Evolutionary conservation across 768 basidiomycete species (phyloP), one percentile per base, ranked within the genome.

Genomic region (Rhodosporidiobolus odoratus): DNA sequence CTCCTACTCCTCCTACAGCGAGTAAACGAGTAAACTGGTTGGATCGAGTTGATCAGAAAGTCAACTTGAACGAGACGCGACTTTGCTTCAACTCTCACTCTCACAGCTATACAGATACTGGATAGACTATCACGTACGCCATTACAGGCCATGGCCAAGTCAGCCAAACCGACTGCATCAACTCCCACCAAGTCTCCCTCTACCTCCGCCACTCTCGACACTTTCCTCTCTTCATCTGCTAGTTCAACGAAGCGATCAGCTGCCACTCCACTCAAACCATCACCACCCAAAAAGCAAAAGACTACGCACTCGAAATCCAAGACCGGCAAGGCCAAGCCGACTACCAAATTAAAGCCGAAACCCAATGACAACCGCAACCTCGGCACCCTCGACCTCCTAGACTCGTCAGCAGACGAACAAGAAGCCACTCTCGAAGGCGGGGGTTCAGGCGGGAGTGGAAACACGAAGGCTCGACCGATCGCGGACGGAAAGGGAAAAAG

Each of bases 311-410:
- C n/a, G n/a, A 56, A 34, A 34, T 3, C 54, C 17, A 56, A 34
- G 32, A 35, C 21, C 21, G 48, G 48, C 54, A 56, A 56, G 32
- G 52, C 52, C 13, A 53, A 56, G 17, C 15, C 27, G 52, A 53
- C n/a, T 12, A 45, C 12, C 13, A 12, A 23, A 23, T 13, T 23
- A 45, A 12, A 45, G 43, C 43, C 43, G 52, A 35, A 34, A 21
- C 32, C 54, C 16, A 23, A 50, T 10, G 53, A 71, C 65, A 71
- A 62, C 40, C 59, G 69, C 45, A 66, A 71, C 59, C 63, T 71
- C 59, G 69, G 69, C 13, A 71, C 69, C 1, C 59, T 71, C 45
- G 69, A 66, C 3, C 60, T 71, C 12, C 38, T 71, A 21, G 69
- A 71, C 54, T 48, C 69, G 58, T n/a, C 53, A 23, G 60, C 62